Evolutionary conservation across 768 basidiomycete genomes (phyloP).

Genomic region (Cystofilobasidium bisporidii): DNA sequence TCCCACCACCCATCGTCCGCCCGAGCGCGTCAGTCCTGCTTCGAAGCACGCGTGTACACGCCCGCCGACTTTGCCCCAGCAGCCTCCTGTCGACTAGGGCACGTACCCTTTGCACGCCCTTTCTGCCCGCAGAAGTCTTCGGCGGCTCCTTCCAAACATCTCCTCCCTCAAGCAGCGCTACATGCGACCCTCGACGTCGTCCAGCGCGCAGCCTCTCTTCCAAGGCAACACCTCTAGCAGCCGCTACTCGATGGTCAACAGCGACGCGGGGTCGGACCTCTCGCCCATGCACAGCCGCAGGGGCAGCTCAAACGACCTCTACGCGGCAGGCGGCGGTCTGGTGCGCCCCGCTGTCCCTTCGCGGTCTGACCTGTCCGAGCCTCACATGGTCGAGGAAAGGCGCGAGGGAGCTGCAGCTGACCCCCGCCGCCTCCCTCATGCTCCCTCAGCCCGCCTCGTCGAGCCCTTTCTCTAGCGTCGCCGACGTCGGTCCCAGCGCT

Average conservation of each 20-base stretch:
- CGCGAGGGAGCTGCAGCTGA: background rate
- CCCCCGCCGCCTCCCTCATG: background rate
- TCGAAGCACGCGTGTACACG: too few species aligned
- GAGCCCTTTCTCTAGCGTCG: background rate
- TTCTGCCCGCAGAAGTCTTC: too few species aligned
- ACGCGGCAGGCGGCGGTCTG: background rate
- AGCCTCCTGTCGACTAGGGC: too few species aligned
- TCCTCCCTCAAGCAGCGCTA: background rate
- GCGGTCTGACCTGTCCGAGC: background rate
- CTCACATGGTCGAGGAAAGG: background rate
- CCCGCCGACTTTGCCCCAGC: too few species aligned
- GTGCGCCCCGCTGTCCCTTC: background rate
- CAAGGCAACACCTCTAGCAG: background rate
- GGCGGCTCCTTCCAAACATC: too few species aligned
- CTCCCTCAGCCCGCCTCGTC: background rate
- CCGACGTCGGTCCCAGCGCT: background rate
- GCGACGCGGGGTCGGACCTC: background rate
- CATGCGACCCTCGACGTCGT: background rate
- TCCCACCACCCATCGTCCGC: too few species aligned
- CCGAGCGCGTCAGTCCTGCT: too few species aligned
- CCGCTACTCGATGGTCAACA: background rate
- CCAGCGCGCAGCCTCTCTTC: background rate
- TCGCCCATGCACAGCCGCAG: background rate
- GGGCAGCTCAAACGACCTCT: constrained; percentile 2
- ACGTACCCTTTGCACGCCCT: too few species aligned